A percentile compares a stretch with the other conserved stretches of the same genome.
phyloP scores from a whole-genome alignment of 345 rosid genomes.

The Litchi chinensis region DNA sequence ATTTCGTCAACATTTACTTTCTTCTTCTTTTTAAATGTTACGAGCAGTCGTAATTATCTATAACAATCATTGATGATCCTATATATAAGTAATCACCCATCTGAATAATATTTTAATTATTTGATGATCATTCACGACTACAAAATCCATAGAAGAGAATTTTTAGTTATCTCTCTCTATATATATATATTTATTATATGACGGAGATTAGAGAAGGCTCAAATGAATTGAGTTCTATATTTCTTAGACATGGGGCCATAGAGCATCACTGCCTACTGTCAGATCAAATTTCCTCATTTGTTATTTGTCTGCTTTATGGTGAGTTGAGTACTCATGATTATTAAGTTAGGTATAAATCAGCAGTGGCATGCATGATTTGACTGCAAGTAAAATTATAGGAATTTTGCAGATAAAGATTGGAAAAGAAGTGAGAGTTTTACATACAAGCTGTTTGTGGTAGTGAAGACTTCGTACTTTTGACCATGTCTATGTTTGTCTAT shows the following conservation, averaged over 20 bases:
- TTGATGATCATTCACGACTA: too few relatives aligned
- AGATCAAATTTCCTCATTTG: not conserved
- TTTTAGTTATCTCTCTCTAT: too few relatives aligned
- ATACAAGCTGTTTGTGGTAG: not conserved
- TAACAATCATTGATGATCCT: too few relatives aligned
- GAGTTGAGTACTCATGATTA: conserved; percentile 9
- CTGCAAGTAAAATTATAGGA: conserved; percentile 15
- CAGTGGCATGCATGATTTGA: conserved; percentile 30
- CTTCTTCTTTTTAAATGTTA: too few relatives aligned
- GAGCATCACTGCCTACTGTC: not conserved
- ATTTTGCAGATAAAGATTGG: not conserved
- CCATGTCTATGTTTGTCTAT: not conserved
- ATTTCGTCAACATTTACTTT: too few relatives aligned
- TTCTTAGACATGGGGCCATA: not conserved
- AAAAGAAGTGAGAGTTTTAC: not conserved
- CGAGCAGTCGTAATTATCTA: too few relatives aligned
- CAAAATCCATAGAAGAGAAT: too few relatives aligned
- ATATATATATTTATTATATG: too few relatives aligned
- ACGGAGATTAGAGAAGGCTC: too few relatives aligned
- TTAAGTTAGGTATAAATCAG: conserved; percentile 22
- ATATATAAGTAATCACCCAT: too few relatives aligned
- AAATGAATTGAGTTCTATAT: too few relatives aligned
- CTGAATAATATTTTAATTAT: too few relatives aligned
- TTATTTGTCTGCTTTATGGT: not conserved
- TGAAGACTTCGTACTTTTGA: not conserved